These are phyloP conservation scores for Bauhinia variegata DNA, from an alignment of 306 rosid species.

Conservation along the genomic window DNA sequence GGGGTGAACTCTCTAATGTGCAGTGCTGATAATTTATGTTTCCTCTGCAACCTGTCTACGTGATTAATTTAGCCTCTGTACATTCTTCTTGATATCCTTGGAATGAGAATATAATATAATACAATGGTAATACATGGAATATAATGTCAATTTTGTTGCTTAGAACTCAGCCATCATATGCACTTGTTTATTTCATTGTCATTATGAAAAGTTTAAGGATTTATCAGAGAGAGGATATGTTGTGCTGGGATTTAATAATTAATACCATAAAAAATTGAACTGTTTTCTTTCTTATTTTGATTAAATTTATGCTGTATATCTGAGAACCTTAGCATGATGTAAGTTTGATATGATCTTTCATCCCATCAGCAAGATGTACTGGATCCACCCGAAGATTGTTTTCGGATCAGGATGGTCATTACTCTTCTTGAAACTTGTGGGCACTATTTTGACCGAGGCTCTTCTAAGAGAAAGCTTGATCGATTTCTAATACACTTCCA, in stretches of 20 bases:
- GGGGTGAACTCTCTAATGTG: no score
- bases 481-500: constrained; percentile 83
- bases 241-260: constrained; percentile 13
- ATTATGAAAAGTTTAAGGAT: background rate
- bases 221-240: constrained; percentile 1
- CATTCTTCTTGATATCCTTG: background rate
- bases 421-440: constrained; percentile 98
- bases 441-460: constrained; percentile 96
- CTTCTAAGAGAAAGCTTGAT: constrained; percentile 96
- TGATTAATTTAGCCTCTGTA: no score
- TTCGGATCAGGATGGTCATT: constrained; percentile 89
- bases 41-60: background rate
- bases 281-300: constrained; percentile 7
- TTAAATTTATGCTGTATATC: constrained; percentile 6
- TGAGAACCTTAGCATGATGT: constrained; percentile 35
- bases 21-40: background rate
- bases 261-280: background rate
- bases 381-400: constrained; percentile 98
- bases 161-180: background rate
- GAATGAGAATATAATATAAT: constrained; percentile 9
- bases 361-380: constrained; percentile 77
- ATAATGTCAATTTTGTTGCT: background rate
- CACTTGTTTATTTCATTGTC: background rate
- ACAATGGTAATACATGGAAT: constrained; percentile 1
- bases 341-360: constrained; percentile 29